Conservation (phyloP, 2,329 filamentous ascomycete species). For the Aspergillus chevalieri region DNA sequence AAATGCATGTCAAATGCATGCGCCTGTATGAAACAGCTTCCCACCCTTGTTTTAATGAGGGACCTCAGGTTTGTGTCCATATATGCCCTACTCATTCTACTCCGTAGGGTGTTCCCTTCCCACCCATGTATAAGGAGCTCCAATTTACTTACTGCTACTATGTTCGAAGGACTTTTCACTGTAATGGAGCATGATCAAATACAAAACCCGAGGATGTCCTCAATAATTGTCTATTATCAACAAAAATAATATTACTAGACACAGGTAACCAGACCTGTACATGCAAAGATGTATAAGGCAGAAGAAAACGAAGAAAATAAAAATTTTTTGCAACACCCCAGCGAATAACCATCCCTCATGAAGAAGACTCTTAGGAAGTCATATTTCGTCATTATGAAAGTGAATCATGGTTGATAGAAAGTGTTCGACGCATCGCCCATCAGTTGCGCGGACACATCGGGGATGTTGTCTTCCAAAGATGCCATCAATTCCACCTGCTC, state of each 20-base stretch:
- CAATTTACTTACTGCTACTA: too few relatives aligned
- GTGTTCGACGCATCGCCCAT: slow-evolving; percentile 33
- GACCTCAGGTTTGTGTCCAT: too few relatives aligned
- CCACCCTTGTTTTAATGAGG: too few relatives aligned
- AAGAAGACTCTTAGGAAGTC: background rate
- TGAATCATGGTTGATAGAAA: slow-evolving; percentile 34
- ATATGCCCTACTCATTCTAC: too few relatives aligned
- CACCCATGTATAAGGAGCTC: too few relatives aligned
- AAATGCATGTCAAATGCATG: too few relatives aligned
- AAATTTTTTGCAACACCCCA: background rate
- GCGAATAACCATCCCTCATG: background rate
- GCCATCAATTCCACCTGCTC: slow-evolving; percentile 81
- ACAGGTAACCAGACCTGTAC: background rate
- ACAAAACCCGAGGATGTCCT: background rate
- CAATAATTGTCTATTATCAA: too few relatives aligned
- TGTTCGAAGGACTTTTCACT: too few relatives aligned
- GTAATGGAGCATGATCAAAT: background rate
- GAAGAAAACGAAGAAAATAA: too few relatives aligned
- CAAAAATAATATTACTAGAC: background rate
- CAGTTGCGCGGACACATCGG: slow-evolving; percentile 38
- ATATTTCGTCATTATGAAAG: background rate
- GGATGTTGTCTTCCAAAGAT: slow-evolving; percentile 59
- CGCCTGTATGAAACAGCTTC: too few relatives aligned
- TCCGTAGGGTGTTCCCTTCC: too few relatives aligned
- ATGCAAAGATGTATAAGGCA: background rate